Evolutionary conservation across 1,284 basidiomycete genomes (phyloP), one percentile per base, ranked within the genome.

Genomic region (Chalciporus sp.): DNA sequence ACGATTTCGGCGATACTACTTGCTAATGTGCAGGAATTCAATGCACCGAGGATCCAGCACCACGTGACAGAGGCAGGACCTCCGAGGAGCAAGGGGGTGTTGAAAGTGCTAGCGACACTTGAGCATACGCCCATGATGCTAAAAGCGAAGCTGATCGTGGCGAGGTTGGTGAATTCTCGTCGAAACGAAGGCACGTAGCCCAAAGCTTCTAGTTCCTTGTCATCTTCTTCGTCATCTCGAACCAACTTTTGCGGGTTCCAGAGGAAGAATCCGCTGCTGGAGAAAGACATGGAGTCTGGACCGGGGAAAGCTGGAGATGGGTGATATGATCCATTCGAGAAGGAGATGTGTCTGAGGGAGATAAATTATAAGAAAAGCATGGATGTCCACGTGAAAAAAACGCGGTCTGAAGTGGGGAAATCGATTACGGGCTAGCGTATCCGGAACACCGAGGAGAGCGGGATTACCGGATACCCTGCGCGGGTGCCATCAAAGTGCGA

Each of bases 51-150:
- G 58, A 90, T 84, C 90, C 91, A 92, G 64, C 88, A 91, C 90
- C 90, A 91, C 3, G 84, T 83, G 45, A 86, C 88, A n/a, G 86
- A 84, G n/a, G 88, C 75, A 14, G 91, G 91, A 2, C 91, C 91
- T 5, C 90, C 91, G 2, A 86, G 77, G 14, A 83, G 73, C 39
- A 93, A 72, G 0, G 91, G 91, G 0, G 88, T 90, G 61, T 92
- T 88, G 76, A 93, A 90, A 1, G 91, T 92, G 26, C 84, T 91
- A 1, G 90, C 83, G 41, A 93, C 82, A 59, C 86, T 89, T 4
- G 89, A 90, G 70, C 88, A 91, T 23, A 92, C 74, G 29, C 90
- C 88, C 83, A 66, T 55, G 48, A 68, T 61, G 42, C 65, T 70
- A 26, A 66, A 66, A 3, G 67, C 65, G 26, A 65, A 66, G 55